phyloP scores from a whole-genome alignment of 2,329 filamentous ascomycete species.

The Trichophyton verrucosum region DNA sequence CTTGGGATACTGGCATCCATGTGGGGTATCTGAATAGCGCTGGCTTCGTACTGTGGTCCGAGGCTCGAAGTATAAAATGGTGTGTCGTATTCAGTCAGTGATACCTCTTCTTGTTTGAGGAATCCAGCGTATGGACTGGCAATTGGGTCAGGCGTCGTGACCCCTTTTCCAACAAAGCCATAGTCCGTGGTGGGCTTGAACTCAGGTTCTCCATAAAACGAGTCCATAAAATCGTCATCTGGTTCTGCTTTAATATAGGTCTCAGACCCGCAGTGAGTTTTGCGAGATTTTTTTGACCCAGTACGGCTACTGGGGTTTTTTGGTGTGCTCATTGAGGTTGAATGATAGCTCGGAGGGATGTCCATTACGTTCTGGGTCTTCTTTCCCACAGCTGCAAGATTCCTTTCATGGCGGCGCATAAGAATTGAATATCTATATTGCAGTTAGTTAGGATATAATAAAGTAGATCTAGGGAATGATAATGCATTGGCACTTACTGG shows the following conservation, averaged over 20 bases:
- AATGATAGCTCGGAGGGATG: neutral
- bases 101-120: neutral
- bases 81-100: neutral
- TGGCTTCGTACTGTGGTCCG: neutral
- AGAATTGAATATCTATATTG: neutral
- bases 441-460: neutral
- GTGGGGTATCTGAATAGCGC: neutral
- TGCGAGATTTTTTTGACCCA: neutral
- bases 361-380: neutral
- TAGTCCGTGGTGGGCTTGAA: neutral
- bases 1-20: neutral
- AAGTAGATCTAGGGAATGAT: neutral
- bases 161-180: neutral
- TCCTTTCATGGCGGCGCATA: neutral
- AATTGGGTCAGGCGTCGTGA: neutral
- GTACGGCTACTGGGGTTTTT: neutral
- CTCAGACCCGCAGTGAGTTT: neutral
- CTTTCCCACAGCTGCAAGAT: neutral
- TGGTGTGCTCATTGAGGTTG: neutral
- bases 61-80: neutral
- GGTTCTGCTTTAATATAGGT: neutral
- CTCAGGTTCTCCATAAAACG: neutral
- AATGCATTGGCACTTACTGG: neutral
- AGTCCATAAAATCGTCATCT: neutral
- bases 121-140: neutral